phyloP scores from a whole-genome alignment of 225 moss, liverwort and hornwort genomes.

The Antitrichia curtipendula region DNA sequence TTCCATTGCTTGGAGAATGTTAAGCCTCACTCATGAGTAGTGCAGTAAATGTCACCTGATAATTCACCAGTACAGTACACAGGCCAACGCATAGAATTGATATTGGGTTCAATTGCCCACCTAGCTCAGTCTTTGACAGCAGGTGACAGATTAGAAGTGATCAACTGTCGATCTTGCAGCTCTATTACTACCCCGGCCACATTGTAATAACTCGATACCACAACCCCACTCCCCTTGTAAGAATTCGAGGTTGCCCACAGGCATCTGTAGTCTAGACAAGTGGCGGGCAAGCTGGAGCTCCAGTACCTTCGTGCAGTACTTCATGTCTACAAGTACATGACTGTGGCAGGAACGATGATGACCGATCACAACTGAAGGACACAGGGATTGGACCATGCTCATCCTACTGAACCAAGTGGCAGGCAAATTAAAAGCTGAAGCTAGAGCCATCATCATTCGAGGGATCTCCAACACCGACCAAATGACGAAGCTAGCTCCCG shows the following conservation, averaged over 20 bases:
- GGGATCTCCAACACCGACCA: not conserved
- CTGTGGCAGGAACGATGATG: not conserved
- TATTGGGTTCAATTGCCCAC: not conserved
- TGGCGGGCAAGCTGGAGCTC: not conserved
- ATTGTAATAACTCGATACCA: not conserved
- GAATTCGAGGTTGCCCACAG: not conserved
- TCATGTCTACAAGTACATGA: not conserved
- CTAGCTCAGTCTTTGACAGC: not conserved
- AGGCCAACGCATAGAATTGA: not conserved
- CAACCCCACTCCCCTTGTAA: not conserved
- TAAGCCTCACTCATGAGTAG: not conserved
- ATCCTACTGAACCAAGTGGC: not conserved
- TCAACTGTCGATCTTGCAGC: not conserved
- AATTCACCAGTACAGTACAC: not conserved
- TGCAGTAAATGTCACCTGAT: not conserved
- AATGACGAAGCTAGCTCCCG: not conserved
- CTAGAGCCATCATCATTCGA: not conserved
- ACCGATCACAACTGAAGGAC: not conserved
- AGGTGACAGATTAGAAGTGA: not conserved
- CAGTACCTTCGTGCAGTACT: not conserved
- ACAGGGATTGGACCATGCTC: not conserved
- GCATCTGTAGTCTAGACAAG: not conserved
- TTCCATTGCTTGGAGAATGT: not conserved
- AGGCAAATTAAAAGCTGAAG: not conserved
- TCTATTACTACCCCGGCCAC: not conserved